Conservation (phyloP, 192 early-diverging fungal species). For the Coemansia sp. region DNA sequence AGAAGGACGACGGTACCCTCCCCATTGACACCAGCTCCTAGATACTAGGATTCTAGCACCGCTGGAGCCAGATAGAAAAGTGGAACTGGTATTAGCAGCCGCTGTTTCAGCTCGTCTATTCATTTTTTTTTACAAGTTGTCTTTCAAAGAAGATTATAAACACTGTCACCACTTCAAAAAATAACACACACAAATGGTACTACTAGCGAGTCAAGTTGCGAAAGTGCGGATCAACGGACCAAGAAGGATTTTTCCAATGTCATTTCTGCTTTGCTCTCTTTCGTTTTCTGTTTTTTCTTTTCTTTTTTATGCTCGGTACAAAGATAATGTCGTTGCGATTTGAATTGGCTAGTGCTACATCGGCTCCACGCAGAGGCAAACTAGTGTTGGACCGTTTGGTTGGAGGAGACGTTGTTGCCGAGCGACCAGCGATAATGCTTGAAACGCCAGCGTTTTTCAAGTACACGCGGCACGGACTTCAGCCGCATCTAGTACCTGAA, state of each 20-base stretch:
- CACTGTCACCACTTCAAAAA: background rate
- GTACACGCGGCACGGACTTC: conserved; percentile 53
- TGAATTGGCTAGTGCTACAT: conserved; percentile 22
- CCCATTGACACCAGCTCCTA: conserved; percentile 39
- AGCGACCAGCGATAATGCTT: conserved; percentile 10
- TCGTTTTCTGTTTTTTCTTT: background rate
- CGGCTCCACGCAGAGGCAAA: conserved; percentile 31
- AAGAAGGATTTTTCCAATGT: background rate
- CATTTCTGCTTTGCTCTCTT: background rate
- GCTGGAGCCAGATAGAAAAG: background rate
- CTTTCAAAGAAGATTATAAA: background rate
- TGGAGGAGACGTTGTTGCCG: background rate
- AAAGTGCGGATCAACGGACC: too few species aligned
- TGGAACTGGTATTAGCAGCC: background rate
- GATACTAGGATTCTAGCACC: background rate
- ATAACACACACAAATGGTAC: too few species aligned
- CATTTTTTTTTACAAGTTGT: background rate
- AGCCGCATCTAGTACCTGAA: conserved; percentile 56
- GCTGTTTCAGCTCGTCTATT: background rate
- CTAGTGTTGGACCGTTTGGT: conserved; percentile 26
- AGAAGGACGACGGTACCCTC: conserved; percentile 54
- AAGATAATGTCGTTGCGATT: conserved; percentile 43
- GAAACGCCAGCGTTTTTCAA: conserved; percentile 52
- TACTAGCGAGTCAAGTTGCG: too few species aligned
- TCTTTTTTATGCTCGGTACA: background rate